Evolutionary conservation across 345 rosid species (phyloP).

Genomic region (Syzygium grande): DNA sequence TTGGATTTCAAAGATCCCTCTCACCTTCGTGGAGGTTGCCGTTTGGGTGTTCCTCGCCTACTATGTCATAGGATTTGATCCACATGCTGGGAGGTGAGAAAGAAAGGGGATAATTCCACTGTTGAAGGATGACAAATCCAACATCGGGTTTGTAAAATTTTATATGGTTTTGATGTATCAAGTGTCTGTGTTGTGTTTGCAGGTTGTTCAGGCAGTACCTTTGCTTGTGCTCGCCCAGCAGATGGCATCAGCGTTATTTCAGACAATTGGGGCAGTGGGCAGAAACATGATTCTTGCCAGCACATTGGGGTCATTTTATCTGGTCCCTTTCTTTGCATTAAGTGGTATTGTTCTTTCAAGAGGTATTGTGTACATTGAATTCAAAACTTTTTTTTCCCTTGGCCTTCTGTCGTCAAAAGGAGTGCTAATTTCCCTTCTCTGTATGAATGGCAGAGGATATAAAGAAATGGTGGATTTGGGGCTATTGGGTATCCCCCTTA

Average conservation of each 20-base stretch:
- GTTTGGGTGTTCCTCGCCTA: slow-evolving; percentile 29
- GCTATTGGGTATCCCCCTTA: slow-evolving; percentile 51
- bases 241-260: slow-evolving; percentile 30
- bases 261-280: slow-evolving; percentile 27
- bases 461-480: slow-evolving; percentile 61
- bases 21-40: slow-evolving; percentile 24
- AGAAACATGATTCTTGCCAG: slow-evolving; percentile 35
- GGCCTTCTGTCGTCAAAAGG: background rate
- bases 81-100: slow-evolving; percentile 26
- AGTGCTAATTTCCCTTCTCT: background rate
- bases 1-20: slow-evolving; percentile 35
- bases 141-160: background rate
- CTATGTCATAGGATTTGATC: slow-evolving; percentile 39
- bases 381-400: background rate
- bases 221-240: slow-evolving; percentile 24
- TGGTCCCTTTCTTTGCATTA: slow-evolving; percentile 15
- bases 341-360: slow-evolving; percentile 40
- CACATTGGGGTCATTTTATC: slow-evolving; percentile 27
- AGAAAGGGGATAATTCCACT: background rate
- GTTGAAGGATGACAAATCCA: background rate
- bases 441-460: slow-evolving; percentile 25
- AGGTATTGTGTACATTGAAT: slow-evolving; percentile 1
- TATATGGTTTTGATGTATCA: background rate
- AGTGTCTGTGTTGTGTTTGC: background rate
- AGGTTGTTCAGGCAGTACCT: slow-evolving; percentile 33